Evolutionary conservation across 2,329 filamentous ascomycete species (phyloP).

Genomic region (Epichloe typhina): DNA sequence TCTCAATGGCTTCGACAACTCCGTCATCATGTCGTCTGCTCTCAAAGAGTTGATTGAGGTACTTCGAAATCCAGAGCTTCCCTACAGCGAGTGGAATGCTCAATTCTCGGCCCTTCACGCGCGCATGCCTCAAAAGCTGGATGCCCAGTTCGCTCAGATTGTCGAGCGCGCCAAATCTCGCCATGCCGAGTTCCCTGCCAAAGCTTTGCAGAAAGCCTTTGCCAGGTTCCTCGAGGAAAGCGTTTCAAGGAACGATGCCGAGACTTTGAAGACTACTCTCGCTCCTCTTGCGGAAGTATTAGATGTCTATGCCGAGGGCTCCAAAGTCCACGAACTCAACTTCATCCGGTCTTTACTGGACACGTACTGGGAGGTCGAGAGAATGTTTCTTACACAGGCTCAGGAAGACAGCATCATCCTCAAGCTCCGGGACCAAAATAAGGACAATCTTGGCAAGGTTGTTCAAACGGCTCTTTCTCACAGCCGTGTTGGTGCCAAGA

Average conservation of each 20-base stretch:
- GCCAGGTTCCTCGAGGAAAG: conserved; percentile 83
- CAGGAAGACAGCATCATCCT: conserved; percentile 92
- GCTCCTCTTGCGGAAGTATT: conserved; percentile 67
- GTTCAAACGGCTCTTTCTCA: conserved; percentile 87
- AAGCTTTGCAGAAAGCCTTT: conserved; percentile 72
- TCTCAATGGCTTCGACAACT: conserved; percentile 88
- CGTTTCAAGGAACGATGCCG: conserved; percentile 57
- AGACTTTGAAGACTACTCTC: conserved; percentile 59
- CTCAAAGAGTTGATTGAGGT: conserved; percentile 85
- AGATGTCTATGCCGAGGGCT: conserved; percentile 67
- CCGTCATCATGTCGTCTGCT: conserved; percentile 81
- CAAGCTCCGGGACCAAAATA: conserved; percentile 89
- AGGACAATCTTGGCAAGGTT: conserved; percentile 76
- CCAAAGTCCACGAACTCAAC: conserved; percentile 79
- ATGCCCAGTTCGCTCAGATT: conserved; percentile 66
- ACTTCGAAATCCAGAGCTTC: conserved; percentile 76
- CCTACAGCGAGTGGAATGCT: conserved; percentile 91
- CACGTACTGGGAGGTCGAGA: conserved; percentile 72
- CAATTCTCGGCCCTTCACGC: conserved; percentile 95
- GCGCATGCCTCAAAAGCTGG: conserved; percentile 90
- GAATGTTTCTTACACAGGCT: conserved; percentile 72
- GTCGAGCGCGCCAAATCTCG: conserved; percentile 72
- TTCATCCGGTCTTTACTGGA: conserved; percentile 71
- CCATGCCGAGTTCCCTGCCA: conserved; percentile 80
- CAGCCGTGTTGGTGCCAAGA: conserved; percentile 85